phyloP scores from a whole-genome alignment of 1,284 basidiomycete genomes.

The Sutorius eximius region DNA sequence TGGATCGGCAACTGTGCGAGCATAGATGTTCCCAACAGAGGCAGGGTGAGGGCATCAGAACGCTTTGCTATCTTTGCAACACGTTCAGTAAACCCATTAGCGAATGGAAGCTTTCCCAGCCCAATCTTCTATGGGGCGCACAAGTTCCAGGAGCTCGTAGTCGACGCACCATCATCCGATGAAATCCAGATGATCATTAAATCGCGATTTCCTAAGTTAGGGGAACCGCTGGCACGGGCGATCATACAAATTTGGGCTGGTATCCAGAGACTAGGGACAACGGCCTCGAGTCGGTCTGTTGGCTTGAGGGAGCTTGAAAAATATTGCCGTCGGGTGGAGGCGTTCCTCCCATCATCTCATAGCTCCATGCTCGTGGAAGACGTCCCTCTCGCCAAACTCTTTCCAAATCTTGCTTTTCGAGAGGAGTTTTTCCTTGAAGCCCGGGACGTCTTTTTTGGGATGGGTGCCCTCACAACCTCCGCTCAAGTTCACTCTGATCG shows the following conservation, averaged over 20 bases:
- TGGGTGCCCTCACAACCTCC: slow-evolving; percentile 53
- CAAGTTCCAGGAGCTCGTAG: slow-evolving; percentile 73
- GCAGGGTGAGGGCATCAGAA: slow-evolving; percentile 69
- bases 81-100: slow-evolving; percentile 55
- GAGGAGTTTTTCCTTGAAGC: slow-evolving; percentile 93
- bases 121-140: slow-evolving; percentile 81
- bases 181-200: slow-evolving; percentile 74
- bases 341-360: slow-evolving; percentile 53
- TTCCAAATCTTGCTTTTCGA: slow-evolving; percentile 77
- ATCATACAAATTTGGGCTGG: slow-evolving; percentile 66
- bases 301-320: slow-evolving; percentile 89
- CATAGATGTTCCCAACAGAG: slow-evolving; percentile 70
- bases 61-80: slow-evolving; percentile 83
- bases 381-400: slow-evolving; percentile 35
- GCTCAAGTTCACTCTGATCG: slow-evolving; percentile 51
- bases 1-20: slow-evolving; percentile 75
- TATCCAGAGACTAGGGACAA: slow-evolving; percentile 48
- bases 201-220: slow-evolving; percentile 63
- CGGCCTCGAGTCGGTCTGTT: slow-evolving; percentile 57
- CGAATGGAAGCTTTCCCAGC: slow-evolving; percentile 44
- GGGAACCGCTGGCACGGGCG: slow-evolving; percentile 45
- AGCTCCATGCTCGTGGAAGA: slow-evolving; percentile 47
- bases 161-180: slow-evolving; percentile 58
- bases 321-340: slow-evolving; percentile 77
- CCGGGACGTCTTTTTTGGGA: slow-evolving; percentile 90